Conservation (phyloP, 805 yeast genomes). For the Grigorovia yakushimaensis region DNA sequence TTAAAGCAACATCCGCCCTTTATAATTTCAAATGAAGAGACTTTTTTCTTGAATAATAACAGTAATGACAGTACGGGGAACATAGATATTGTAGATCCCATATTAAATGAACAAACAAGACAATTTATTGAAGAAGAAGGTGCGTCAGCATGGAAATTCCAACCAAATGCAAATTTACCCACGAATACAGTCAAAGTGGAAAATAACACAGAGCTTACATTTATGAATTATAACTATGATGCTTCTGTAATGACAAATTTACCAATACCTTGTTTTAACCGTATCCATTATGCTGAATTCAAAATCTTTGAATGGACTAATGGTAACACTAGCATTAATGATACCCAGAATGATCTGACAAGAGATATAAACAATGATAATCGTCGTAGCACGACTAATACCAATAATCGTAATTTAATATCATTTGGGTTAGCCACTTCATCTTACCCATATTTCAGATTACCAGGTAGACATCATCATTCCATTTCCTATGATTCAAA, state of each 20-base stretch:
- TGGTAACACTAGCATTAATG: no score
- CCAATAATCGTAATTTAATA: conserved; percentile 36
- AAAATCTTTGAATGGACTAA: conserved; percentile 66
- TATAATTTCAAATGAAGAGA: conserved; percentile 22
- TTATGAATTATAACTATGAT: conserved; percentile 45
- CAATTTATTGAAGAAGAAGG: conserved; percentile 76
- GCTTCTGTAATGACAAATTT: conserved; percentile 69
- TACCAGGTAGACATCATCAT: conserved; percentile 85
- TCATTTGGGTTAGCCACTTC: conserved; percentile 74
- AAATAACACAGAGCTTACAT: conserved; percentile 54
- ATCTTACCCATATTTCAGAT: conserved; percentile 88
- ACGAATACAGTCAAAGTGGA: conserved; percentile 51
- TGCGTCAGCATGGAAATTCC: conserved; percentile 82
- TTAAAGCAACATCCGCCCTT: conserved; percentile 36
- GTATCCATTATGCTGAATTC: conserved; percentile 81
- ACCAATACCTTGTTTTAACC: conserved; percentile 75
- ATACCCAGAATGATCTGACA: conserved; percentile 17
- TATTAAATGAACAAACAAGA: conserved; percentile 27
- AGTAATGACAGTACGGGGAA: background rate
- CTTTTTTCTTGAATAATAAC: background rate
- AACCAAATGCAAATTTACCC: conserved; percentile 42
- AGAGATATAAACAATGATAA: background rate
- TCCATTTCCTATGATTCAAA: conserved; percentile 82
- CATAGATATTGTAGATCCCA: conserved; percentile 20
- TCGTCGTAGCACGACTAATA: background rate